Conservation (phyloP, 139 green algal genomes). For the Coccomyxa sp. region DNA sequence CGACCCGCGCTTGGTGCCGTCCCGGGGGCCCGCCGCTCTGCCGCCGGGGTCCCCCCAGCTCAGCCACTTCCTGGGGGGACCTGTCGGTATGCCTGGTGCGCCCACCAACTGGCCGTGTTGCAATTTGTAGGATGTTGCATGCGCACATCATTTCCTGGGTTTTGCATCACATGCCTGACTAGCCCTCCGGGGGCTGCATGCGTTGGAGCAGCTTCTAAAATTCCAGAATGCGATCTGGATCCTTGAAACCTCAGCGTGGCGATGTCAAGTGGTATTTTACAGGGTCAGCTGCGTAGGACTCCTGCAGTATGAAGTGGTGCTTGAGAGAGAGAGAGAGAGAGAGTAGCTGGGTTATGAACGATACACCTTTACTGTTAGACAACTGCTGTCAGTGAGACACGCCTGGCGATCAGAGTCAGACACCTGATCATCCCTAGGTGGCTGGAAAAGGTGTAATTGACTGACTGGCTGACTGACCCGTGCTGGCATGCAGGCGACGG, state of each 20-base stretch:
- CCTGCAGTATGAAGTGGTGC: too few relatives aligned
- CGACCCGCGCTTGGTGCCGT: neutral
- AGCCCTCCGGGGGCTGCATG: neutral
- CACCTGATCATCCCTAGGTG: too few relatives aligned
- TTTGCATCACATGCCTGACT: neutral
- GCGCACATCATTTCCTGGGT: neutral
- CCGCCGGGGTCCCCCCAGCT: neutral
- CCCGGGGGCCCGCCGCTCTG: neutral
- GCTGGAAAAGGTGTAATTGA: too few relatives aligned
- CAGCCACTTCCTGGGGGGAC: constrained; percentile 38
- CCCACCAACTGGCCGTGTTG: neutral
- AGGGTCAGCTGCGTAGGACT: too few relatives aligned
- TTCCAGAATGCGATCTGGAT: neutral
- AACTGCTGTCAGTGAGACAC: too few relatives aligned
- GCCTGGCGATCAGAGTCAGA: too few relatives aligned
- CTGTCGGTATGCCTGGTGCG: constrained; percentile 35
- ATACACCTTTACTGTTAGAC: too few relatives aligned
- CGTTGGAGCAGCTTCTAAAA: neutral
- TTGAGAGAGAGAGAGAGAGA: neutral
- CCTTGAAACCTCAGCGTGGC: too few relatives aligned
- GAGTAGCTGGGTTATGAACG: neutral
- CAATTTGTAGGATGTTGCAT: neutral
- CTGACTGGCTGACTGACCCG: too few relatives aligned
- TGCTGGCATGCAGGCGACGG: constrained; percentile 20
- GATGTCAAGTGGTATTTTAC: neutral